Conservation (phyloP, 2,329 filamentous ascomycete genomes). For the Chaetomium sp. region DNA sequence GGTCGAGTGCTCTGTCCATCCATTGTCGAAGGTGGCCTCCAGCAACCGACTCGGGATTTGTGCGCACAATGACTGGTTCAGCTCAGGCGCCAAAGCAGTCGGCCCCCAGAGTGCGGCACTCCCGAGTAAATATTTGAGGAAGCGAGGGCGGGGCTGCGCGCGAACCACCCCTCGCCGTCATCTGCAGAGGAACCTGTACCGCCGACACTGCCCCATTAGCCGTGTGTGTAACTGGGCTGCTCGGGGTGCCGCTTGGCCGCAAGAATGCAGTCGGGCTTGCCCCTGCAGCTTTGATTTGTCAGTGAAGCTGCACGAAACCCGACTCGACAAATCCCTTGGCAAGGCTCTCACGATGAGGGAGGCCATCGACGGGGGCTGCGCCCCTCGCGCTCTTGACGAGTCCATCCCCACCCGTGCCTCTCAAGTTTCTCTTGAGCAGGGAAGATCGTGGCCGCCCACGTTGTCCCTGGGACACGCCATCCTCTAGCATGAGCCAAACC, state of each 20-base stretch:
- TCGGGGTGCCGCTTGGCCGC: neutral
- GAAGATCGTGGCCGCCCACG: neutral
- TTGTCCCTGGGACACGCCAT: neutral
- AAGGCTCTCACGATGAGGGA: neutral
- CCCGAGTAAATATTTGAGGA: neutral
- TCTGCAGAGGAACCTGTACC: neutral
- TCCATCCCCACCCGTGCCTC: neutral
- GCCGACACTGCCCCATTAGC: conserved; percentile 2
- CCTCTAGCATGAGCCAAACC: neutral
- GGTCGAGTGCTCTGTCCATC: conserved; percentile 14
- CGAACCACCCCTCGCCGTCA: neutral
- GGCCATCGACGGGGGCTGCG: neutral
- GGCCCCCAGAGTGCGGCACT: neutral
- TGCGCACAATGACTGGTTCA: neutral
- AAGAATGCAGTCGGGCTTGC: neutral
- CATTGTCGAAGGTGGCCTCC: conserved; percentile 10
- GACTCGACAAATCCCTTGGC: neutral
- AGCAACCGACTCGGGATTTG: neutral
- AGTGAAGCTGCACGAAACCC: neutral
- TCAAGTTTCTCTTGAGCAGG: neutral
- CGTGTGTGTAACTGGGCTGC: conserved; percentile 1
- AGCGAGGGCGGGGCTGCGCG: neutral
- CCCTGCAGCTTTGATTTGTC: conserved; percentile 6
- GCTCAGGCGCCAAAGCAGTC: neutral
- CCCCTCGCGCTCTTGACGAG: neutral